A percentile compares a stretch with the other conserved stretches of the same genome.
Evolutionary conservation across 2,329 filamentous ascomycete species (phyloP).

Genomic region (Neofusicoccum parvum): DNA sequence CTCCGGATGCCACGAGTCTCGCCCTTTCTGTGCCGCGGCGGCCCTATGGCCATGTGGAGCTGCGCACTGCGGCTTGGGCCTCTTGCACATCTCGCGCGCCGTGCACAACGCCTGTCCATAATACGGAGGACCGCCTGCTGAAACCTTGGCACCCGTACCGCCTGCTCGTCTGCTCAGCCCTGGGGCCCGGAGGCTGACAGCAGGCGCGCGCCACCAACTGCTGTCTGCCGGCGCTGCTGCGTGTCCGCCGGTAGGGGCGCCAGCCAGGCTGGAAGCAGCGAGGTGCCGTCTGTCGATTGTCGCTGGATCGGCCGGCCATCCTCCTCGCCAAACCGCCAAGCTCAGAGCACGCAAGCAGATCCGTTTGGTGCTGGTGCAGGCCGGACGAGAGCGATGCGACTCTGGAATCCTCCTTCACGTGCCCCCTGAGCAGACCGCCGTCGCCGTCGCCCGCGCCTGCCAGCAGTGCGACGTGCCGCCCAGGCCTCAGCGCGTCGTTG

Average conservation of each 20-base stretch:
- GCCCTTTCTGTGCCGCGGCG: neutral
- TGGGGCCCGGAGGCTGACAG: neutral
- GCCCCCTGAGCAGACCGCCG: constrained; percentile 10
- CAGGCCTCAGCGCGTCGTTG: neutral
- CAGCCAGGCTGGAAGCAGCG: neutral
- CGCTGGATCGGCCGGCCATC: constrained; percentile 11
- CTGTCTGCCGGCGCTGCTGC: neutral
- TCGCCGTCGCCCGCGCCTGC: too few relatives aligned
- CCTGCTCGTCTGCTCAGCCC: neutral
- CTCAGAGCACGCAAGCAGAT: constrained; percentile 19
- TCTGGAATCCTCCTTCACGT: neutral
- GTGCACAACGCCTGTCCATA: neutral
- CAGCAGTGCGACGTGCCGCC: neutral
- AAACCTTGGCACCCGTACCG: constrained; percentile 13
- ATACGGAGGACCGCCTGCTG: constrained; percentile 18
- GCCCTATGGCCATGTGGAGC: neutral
- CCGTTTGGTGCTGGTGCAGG: neutral
- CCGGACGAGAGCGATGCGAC: neutral
- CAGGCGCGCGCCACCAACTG: neutral
- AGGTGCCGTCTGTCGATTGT: neutral
- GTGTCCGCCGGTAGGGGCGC: neutral
- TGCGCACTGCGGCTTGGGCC: neutral
- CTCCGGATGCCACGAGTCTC: constrained; percentile 17
- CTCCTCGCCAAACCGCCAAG: constrained; percentile 12
- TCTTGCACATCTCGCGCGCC: neutral